phyloP scores from a whole-genome alignment of 371 early-diverging fungal genomes.

The Apophysomyces trapeziformis region DNA sequence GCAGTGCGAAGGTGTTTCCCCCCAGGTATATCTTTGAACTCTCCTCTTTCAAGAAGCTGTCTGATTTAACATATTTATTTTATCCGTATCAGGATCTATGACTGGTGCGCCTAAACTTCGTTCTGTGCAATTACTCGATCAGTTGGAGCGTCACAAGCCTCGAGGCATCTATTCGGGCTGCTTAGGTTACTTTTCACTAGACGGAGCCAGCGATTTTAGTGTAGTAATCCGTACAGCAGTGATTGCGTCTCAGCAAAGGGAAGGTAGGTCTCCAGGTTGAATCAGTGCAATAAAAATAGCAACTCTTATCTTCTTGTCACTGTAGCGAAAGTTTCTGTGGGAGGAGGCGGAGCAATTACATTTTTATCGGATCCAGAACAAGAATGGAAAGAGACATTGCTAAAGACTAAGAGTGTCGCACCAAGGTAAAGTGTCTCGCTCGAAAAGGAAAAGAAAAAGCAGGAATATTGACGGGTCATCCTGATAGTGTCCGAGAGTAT shows the following conservation, averaged over 20 bases:
- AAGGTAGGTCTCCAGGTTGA: constrained; percentile 22
- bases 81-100: constrained; percentile 77
- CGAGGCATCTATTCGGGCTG: constrained; percentile 95
- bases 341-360: constrained; percentile 96
- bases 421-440: constrained; percentile 52
- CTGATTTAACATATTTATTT: background rate
- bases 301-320: constrained; percentile 12
- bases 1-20: constrained; percentile 86
- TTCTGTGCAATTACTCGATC: constrained; percentile 80
- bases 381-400: constrained; percentile 85
- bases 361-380: constrained; percentile 80
- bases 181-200: constrained; percentile 85
- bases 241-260: constrained; percentile 17
- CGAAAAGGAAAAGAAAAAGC: background rate
- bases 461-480: background rate
- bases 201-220: constrained; percentile 69
- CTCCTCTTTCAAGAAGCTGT: background rate
- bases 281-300: constrained; percentile 18
- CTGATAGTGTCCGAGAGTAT: constrained; percentile 26
- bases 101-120: constrained; percentile 97
- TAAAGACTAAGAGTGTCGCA: constrained; percentile 67
- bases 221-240: constrained; percentile 89
- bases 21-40: constrained; percentile 56
- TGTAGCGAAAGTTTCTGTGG: constrained; percentile 66
- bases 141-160: constrained; percentile 66